Base-by-base conservation (phyloP, 2,329 filamentous ascomycete species). In the Nemania diffusa region DNA sequence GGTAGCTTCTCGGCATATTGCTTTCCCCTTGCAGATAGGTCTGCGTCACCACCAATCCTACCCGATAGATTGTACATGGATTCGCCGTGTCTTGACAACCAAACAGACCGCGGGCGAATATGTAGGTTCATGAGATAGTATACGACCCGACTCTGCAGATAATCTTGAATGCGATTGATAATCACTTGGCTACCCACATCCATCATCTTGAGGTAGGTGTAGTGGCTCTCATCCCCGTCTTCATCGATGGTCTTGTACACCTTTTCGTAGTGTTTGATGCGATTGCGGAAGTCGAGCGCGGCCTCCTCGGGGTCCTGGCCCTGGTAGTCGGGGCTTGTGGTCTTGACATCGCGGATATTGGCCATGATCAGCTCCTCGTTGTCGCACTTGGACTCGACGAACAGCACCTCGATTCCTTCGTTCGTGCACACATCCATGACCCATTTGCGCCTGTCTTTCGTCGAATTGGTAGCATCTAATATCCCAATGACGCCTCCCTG, bases 111-210 rank as follows among this genome's bases (percentile, higher is more conserved):
- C 20, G 95, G 95, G 71, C 95, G 95, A 79, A 99, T 99, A 81
- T 99, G 96, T 44, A 99, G 85, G 78, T 98, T 99, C 90, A 98
- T 97, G 65, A 98, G 88, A 79, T 97, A 99, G 81, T 99, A 99
- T 52, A 99, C 95, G 51, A 99, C 91, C 65, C 96, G 91, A 79
- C 93, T 97, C 79, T 97, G 96, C 29, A 99, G 85, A 77, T 99
- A 99, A 80, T 99, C 96, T 78, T 94, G 91, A 76, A 99, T 97
- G 77, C 92, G 91, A 82, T 98, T 99, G 87, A 99, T 98, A 76
- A 98, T 96, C 77, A 98, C 94, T 77, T 97, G 93, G 73, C 93
- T 93, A 66, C 96, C 94, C 13, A 98, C 93, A 76, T 99, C 91
- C 85, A 98, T 97, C 77, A 99, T 91, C 82, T 99, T 98, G 78